Percentiles rank a stretch among this genome's conserved stretches.
Evolutionary conservation across 2,329 filamentous ascomycete species (phyloP).

Genomic region (Ascosphaera acerosa): DNA sequence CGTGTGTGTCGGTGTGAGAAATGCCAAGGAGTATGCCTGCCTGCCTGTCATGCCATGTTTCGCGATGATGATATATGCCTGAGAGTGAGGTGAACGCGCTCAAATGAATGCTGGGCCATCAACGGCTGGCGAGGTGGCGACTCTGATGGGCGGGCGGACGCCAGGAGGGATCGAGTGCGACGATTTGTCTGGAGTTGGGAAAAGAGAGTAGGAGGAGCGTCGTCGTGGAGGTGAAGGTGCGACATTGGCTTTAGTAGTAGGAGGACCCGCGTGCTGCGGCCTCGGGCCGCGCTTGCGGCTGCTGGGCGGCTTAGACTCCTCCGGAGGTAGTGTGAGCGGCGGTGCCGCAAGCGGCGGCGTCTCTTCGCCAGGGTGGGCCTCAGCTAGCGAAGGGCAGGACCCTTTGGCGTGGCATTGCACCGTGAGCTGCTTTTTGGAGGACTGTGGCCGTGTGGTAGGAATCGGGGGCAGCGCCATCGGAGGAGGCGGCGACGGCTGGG

Average conservation of each 20-base stretch:
- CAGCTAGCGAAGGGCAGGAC: neutral
- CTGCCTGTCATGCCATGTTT: too few relatives aligned
- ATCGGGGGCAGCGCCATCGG: slow-evolving; percentile 1
- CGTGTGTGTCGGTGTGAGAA: too few relatives aligned
- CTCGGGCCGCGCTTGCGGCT: neutral
- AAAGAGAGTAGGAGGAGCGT: neutral
- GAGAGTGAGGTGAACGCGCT: too few relatives aligned
- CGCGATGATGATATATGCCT: too few relatives aligned
- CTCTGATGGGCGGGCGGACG: too few relatives aligned
- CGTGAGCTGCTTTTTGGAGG: neutral
- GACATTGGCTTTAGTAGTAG: too few relatives aligned
- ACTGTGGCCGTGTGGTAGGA: slow-evolving; percentile 14
- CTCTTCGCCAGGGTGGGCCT: neutral
- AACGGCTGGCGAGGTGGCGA: too few relatives aligned
- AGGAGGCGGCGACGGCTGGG: neutral
- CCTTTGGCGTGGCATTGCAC: neutral
- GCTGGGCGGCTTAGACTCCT: neutral
- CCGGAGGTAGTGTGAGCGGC: neutral
- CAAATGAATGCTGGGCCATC: too few relatives aligned
- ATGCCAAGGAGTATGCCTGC: too few relatives aligned
- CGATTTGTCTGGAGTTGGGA: neutral
- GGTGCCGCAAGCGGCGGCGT: slow-evolving; percentile 1
- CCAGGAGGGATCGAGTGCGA: too few relatives aligned
- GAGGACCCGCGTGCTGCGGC: neutral
- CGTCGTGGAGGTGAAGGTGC: too few relatives aligned